phyloP scores from a whole-genome alignment of 192 early-diverging fungal genomes.

The Lobosporangium transversale region DNA sequence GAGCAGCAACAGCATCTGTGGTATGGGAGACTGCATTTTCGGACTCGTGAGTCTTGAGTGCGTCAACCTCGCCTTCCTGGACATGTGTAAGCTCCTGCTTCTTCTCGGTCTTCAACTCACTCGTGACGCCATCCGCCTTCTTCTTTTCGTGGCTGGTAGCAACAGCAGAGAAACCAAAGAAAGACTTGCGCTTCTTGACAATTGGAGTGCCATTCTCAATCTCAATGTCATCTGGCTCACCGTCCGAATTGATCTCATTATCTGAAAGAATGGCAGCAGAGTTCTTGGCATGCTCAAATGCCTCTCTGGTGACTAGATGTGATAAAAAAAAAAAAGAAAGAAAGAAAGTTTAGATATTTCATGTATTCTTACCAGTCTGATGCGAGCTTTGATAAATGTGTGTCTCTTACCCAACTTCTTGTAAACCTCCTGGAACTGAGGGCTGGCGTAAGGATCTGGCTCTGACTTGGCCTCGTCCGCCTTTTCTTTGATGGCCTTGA shows the following conservation, averaged over 20 bases:
- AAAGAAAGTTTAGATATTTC: background rate
- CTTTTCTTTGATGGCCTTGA: conserved; percentile 50
- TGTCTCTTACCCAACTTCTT: conserved; percentile 47
- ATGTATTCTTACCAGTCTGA: too few relatives aligned
- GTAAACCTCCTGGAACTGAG: conserved; percentile 51
- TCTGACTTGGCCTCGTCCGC: conserved; percentile 39
- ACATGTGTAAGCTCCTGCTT: conserved; percentile 45
- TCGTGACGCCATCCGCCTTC: conserved; percentile 44
- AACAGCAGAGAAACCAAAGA: conserved; percentile 50
- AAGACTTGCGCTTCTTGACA: conserved; percentile 53
- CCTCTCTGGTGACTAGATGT: conserved; percentile 37
- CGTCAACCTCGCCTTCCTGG: conserved; percentile 45
- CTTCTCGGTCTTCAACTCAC: conserved; percentile 40
- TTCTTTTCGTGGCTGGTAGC: conserved; percentile 45
- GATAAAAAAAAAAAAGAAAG: background rate
- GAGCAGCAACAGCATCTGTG: conserved; percentile 39
- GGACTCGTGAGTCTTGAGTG: conserved; percentile 53
- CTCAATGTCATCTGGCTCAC: conserved; percentile 50
- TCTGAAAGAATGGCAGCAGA: conserved; percentile 36
- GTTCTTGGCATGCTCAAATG: conserved; percentile 45
- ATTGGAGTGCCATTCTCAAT: conserved; percentile 40
- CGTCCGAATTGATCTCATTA: conserved; percentile 47
- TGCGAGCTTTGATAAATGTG: too few relatives aligned
- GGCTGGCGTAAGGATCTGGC: conserved; percentile 15
- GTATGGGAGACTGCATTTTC: conserved; percentile 47